Conservation (phyloP, 805 yeast genomes). For the Cyberlindnera saturnus region DNA sequence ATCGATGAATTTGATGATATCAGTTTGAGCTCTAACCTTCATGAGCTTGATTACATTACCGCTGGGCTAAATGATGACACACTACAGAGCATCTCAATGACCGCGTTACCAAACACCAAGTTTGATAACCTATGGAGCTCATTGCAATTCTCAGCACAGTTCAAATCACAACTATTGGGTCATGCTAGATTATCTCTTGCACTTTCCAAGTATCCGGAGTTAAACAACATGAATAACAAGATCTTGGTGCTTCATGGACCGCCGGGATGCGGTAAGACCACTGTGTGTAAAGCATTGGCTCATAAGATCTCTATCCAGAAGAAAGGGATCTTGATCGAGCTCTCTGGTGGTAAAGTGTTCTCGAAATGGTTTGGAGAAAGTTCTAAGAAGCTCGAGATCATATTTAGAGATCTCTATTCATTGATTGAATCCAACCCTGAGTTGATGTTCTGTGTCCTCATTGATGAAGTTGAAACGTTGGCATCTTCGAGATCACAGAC, state of each 20-base stretch:
- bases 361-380: constrained; percentile 44
- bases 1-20: constrained; percentile 27
- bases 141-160: constrained; percentile 24
- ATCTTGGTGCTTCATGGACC: constrained; percentile 34
- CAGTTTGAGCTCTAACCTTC: constrained; percentile 16
- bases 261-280: constrained; percentile 44
- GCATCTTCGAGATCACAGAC: constrained; percentile 34
- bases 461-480: constrained; percentile 42
- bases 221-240: constrained; percentile 7
- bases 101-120: constrained; percentile 25
- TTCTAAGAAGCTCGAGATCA: constrained; percentile 32
- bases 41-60: constrained; percentile 6
- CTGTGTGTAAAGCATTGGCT: constrained; percentile 33
- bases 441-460: constrained; percentile 29
- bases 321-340: constrained; percentile 32
- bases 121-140: constrained; percentile 32
- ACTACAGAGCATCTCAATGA: constrained; percentile 8
- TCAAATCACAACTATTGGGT: constrained; percentile 27
- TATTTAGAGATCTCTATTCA: constrained; percentile 30
- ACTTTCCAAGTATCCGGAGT: neutral
- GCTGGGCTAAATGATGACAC: constrained; percentile 10
- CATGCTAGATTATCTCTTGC: constrained; percentile 10
- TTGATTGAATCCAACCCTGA: constrained; percentile 16
- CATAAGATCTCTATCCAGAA: constrained; percentile 31
- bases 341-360: constrained; percentile 36